These are phyloP conservation scores for Ogataea trehalophila DNA, from an alignment of 805 yeast species.

Conservation along the genomic window DNA sequence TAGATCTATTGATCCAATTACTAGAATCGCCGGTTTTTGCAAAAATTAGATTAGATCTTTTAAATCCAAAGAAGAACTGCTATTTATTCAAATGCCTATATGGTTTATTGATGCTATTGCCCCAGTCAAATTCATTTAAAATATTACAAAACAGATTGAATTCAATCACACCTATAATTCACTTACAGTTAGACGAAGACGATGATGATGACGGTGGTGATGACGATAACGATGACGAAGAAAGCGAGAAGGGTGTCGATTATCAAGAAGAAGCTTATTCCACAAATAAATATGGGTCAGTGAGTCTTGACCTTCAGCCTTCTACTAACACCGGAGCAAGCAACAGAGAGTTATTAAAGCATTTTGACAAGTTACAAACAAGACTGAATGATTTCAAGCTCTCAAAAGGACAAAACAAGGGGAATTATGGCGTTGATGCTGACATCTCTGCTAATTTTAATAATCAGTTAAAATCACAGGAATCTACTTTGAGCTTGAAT, in stretches of 20 bases:
- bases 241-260: conserved; percentile 1
- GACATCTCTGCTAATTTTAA: conserved; percentile 10
- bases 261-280: background rate
- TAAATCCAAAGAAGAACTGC: conserved; percentile 81
- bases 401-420: conserved; percentile 3
- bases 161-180: conserved; percentile 42
- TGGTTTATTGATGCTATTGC: conserved; percentile 88
- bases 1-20: conserved; percentile 84
- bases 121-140: conserved; percentile 89
- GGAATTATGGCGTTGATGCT: background rate
- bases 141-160: conserved; percentile 72
- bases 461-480: conserved; percentile 10
- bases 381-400: conserved; percentile 22
- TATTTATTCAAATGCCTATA: conserved; percentile 81
- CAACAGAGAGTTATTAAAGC: conserved; percentile 33
- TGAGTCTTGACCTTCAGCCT: too few relatives aligned
- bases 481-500: conserved; percentile 5
- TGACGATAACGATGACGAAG: conserved; percentile 23
- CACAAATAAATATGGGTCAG: background rate
- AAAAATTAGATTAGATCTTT: conserved; percentile 75
- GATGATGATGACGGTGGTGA: conserved; percentile 26
- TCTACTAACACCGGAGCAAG: too few relatives aligned
- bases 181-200: conserved; percentile 22
- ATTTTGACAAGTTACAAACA: conserved; percentile 45
- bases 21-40: conserved; percentile 92